These are phyloP conservation scores for Sporothrix sp. DNA, from an alignment of 2,329 filamentous ascomycete species.

Conservation along the genomic window DNA sequence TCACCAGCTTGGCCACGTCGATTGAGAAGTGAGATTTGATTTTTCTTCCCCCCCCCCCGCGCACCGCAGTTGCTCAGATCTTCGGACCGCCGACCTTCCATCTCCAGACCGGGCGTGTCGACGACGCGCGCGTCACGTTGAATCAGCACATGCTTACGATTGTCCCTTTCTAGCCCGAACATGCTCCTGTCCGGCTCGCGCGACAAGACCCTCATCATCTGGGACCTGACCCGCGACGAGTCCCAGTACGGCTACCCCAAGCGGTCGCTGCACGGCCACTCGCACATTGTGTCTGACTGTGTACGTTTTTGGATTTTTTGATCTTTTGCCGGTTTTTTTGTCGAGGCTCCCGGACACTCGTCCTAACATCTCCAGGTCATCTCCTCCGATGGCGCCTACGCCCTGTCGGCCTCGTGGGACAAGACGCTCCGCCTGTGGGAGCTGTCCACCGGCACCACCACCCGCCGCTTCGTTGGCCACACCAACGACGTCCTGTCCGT, in stretches of 20 bases:
- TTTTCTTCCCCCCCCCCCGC: neutral
- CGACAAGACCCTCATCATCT: slow-evolving; percentile 99
- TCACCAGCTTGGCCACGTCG: slow-evolving; percentile 95
- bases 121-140: no score
- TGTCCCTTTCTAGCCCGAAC: slow-evolving; percentile 61
- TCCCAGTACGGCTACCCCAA: slow-evolving; percentile 98
- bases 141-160: slow-evolving; percentile 20
- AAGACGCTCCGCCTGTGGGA: slow-evolving; percentile 99
- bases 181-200: slow-evolving; percentile 97
- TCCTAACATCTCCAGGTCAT: slow-evolving; percentile 58
- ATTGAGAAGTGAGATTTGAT: slow-evolving; percentile 91
- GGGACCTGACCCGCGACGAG: slow-evolving; percentile 99
- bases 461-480: slow-evolving; percentile 97
- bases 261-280: slow-evolving; percentile 97
- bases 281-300: slow-evolving; percentile 99
- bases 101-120: no score
- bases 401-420: slow-evolving; percentile 98
- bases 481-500: slow-evolving; percentile 99
- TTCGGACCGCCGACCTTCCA: neutral
- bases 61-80: neutral
- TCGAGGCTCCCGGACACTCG: neutral
- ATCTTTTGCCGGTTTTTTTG: neutral
- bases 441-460: slow-evolving; percentile 93
- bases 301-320: slow-evolving; percentile 48
- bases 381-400: slow-evolving; percentile 98